Evolutionary conservation across 495 filamentous ascomycete species (phyloP).

Genomic region (Penicillium ochrochloron): DNA sequence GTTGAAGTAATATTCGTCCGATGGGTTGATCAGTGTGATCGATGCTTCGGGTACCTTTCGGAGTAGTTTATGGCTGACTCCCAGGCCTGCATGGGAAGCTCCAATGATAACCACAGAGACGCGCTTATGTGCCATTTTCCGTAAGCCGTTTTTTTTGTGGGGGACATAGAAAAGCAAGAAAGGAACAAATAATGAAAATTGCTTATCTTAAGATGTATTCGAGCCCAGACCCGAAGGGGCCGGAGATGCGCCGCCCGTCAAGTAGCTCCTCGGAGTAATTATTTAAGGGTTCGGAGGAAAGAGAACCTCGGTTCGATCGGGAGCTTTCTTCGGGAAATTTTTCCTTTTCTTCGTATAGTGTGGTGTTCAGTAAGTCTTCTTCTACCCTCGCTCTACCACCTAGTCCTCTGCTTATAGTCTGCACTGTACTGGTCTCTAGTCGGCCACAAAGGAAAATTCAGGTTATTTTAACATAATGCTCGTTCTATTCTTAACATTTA

Average conservation of each 20-base stretch:
- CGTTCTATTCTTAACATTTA: too few relatives aligned
- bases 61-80: constrained; percentile 15
- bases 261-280: background rate
- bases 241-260: background rate
- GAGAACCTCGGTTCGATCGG: background rate
- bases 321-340: background rate
- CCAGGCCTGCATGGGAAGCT: constrained; percentile 14
- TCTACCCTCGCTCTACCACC: too few relatives aligned
- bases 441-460: too few relatives aligned
- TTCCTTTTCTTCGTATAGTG: background rate
- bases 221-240: background rate
- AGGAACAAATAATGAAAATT: background rate
- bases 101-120: constrained; percentile 16
- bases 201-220: background rate
- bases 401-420: too few relatives aligned
- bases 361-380: too few relatives aligned
- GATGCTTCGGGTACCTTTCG: constrained; percentile 10
- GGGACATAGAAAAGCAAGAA: background rate
- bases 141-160: too few relatives aligned
- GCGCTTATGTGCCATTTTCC: constrained; percentile 4
- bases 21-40: constrained; percentile 17
- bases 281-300: background rate
- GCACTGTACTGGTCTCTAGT: too few relatives aligned
- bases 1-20: constrained; percentile 19
- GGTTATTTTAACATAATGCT: too few relatives aligned